Evolutionary conservation across 192 early-diverging fungal genomes (phyloP).

Genomic region (Umbelopsis sp.): DNA sequence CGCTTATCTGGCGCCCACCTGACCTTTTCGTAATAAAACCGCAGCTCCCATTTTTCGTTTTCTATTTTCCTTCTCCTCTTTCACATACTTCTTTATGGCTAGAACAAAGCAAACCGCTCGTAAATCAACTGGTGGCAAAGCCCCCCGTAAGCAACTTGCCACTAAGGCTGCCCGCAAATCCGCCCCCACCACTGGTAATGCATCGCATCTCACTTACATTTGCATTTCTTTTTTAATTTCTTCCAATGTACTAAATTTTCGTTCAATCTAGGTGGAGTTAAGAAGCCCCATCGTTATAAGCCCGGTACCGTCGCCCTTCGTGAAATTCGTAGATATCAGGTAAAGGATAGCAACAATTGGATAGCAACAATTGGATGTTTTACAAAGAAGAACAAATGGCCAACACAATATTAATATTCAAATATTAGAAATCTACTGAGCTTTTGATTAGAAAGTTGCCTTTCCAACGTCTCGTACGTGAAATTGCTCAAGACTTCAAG

Average conservation of each 20-base stretch:
- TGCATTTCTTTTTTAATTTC: background rate
- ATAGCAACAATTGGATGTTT: background rate
- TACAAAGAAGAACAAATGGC: background rate
- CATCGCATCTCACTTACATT: background rate
- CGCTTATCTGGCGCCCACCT: background rate
- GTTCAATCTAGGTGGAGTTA: conserved; percentile 72
- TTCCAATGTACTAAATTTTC: background rate
- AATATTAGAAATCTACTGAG: conserved; percentile 85
- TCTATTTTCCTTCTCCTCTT: background rate
- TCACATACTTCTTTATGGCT: conserved; percentile 46
- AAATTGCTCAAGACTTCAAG: conserved; percentile 99
- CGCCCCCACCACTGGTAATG: conserved; percentile 73
- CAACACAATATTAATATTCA: background rate
- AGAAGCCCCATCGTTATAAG: conserved; percentile 87
- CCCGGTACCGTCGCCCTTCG: conserved; percentile 91
- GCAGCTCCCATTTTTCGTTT: background rate
- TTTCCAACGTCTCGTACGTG: conserved; percentile 96
- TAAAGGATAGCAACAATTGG: background rate
- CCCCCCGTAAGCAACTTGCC: conserved; percentile 94
- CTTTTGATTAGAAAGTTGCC: conserved; percentile 91
- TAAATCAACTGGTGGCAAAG: conserved; percentile 98
- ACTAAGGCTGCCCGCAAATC: conserved; percentile 98
- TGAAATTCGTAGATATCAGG: conserved; percentile 90
- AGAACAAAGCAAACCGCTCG: conserved; percentile 93
- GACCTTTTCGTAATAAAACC: background rate